Evolutionary conservation across 2,329 filamentous ascomycete species (phyloP).

Genomic region (Exutisphaerella laricina): DNA sequence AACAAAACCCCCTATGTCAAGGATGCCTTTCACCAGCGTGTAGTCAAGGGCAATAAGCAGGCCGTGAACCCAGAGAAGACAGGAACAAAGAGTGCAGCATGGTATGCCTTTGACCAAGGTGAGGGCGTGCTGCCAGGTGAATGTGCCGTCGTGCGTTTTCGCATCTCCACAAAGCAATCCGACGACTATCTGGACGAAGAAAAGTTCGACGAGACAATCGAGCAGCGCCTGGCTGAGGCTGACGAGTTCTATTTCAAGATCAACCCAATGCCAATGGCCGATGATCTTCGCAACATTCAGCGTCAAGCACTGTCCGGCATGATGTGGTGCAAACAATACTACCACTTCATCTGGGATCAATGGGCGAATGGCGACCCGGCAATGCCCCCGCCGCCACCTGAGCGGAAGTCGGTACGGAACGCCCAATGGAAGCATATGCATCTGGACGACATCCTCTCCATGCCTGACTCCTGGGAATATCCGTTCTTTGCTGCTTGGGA

Average conservation of each 20-base stretch:
- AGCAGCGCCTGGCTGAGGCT: constrained; percentile 78
- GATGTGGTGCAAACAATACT: constrained; percentile 98
- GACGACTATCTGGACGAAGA: constrained; percentile 86
- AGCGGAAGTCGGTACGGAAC: constrained; percentile 76
- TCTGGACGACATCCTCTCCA: constrained; percentile 89
- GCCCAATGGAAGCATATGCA: constrained; percentile 90
- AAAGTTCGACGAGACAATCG: constrained; percentile 82
- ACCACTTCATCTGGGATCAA: constrained; percentile 95
- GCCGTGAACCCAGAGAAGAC: constrained; percentile 73
- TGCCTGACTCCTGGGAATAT: constrained; percentile 99
- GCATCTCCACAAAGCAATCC: constrained; percentile 64
- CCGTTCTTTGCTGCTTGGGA: constrained; percentile 98
- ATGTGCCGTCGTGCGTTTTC: constrained; percentile 91
- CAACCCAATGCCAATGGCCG: constrained; percentile 86
- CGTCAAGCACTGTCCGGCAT: constrained; percentile 91
- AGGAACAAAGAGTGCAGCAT: constrained; percentile 86
- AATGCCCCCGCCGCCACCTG: constrained; percentile 77
- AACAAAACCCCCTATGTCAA: constrained; percentile 86
- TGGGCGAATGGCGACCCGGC: constrained; percentile 92
- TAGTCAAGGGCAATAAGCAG: constrained; percentile 73
- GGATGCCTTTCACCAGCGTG: constrained; percentile 86
- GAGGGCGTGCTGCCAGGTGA: constrained; percentile 84
- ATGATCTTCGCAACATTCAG: constrained; percentile 91
- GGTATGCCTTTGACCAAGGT: constrained; percentile 86
- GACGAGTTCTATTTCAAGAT: constrained; percentile 95